These are phyloP conservation scores for Fonsecaea pedrosoi DNA, from an alignment of 2,329 filamentous ascomycete genomes.

Conservation along the genomic window DNA sequence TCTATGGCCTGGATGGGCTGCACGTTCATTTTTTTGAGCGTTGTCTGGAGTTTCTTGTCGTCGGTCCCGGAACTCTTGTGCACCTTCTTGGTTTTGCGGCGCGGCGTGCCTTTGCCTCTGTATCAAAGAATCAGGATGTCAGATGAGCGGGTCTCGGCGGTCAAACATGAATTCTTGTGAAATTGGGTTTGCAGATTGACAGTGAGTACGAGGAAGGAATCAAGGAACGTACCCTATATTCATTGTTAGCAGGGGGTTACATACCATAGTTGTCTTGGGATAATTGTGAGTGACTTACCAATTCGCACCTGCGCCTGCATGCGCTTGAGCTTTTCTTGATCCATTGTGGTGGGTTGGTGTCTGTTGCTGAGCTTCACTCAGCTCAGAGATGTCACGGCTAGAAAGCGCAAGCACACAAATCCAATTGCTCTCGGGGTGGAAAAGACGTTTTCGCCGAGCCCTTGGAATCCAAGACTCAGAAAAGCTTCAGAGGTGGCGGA, in stretches of 20 bases:
- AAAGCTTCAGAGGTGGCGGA: not conserved
- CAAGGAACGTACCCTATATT: constrained; percentile 4
- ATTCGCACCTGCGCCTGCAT: constrained; percentile 72
- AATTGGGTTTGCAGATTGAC: not conserved
- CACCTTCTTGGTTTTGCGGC: constrained; percentile 98
- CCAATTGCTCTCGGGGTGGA: not conserved
- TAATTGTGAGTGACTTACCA: constrained; percentile 62
- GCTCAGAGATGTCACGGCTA: constrained; percentile 10
- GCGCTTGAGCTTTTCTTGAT: constrained; percentile 70
- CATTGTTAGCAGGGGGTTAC: not conserved
- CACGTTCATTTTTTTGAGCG: constrained; percentile 99
- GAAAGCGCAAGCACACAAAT: constrained; percentile 14
- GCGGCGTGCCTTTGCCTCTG: constrained; percentile 96
- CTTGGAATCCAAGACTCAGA: not conserved
- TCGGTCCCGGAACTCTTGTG: constrained; percentile 91
- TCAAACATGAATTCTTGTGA: not conserved
- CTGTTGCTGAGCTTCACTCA: constrained; percentile 6
- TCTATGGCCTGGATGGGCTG: constrained; percentile 99
- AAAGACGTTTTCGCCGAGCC: constrained; percentile 4
- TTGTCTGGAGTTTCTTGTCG: constrained; percentile 98
- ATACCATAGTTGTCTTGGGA: constrained; percentile 27
- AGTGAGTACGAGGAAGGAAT: not conserved
- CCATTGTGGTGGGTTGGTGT: constrained; percentile 58
- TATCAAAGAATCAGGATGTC: not conserved
- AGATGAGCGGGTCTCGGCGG: not conserved